Percentiles rank a stretch among this genome's conserved stretches.
phyloP scores from a whole-genome alignment of 441 rosid genomes.

The Manihot esculenta region DNA sequence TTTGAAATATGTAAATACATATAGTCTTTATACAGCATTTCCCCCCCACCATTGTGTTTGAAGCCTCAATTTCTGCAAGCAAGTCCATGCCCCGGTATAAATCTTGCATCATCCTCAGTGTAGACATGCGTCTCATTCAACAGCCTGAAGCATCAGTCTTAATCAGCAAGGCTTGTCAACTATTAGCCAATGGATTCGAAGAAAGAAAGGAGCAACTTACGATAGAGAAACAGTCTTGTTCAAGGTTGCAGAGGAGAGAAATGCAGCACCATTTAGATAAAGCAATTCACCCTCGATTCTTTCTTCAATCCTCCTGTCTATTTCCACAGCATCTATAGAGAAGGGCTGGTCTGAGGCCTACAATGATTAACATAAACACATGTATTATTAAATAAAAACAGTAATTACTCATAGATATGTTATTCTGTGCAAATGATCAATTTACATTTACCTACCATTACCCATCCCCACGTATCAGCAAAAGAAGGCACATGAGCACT shows the following conservation, averaged over 20 bases:
- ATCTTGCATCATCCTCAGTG: constrained; percentile 84
- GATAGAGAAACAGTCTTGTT: constrained; percentile 70
- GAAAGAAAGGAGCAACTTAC: constrained; percentile 34
- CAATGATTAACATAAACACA: not conserved
- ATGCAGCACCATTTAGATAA: constrained; percentile 68
- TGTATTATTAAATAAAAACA: not conserved
- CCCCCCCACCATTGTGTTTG: constrained; percentile 9
- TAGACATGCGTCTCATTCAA: constrained; percentile 85
- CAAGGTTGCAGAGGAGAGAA: constrained; percentile 74
- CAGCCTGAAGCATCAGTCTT: constrained; percentile 45
- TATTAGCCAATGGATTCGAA: not conserved
- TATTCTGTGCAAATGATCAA: too few relatives aligned
- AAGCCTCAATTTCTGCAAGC: constrained; percentile 47
- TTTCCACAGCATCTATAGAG: constrained; percentile 48
- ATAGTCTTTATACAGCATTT: constrained; percentile 29
- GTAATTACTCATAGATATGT: too few relatives aligned
- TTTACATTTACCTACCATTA: constrained; percentile 50
- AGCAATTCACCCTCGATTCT: constrained; percentile 65
- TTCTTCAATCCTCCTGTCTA: constrained; percentile 64
- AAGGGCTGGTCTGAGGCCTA: constrained; percentile 86
- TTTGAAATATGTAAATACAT: not conserved
- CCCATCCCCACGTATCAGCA: constrained; percentile 99
- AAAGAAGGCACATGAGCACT: constrained; percentile 94
- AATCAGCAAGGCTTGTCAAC: not conserved
- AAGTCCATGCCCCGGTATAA: constrained; percentile 86